phyloP scores from a whole-genome alignment of 768 basidiomycete genomes.

The Lentinula sp. region DNA sequence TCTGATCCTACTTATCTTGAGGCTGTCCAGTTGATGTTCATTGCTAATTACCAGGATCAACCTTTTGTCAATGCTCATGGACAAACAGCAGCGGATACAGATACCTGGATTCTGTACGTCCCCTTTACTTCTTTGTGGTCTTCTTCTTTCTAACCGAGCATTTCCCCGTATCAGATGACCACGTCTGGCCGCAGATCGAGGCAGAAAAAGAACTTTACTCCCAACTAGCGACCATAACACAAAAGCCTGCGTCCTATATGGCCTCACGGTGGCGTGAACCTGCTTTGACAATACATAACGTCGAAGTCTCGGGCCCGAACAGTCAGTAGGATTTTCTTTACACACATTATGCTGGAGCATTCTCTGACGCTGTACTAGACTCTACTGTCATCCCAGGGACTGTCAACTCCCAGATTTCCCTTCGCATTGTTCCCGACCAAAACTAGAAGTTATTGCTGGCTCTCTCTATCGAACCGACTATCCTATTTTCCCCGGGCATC shows the following conservation, averaged over 20 bases:
- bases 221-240: conserved; percentile 62
- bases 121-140: not conserved
- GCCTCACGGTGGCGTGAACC: conserved; percentile 86
- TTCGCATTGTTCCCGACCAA: conserved; percentile 93
- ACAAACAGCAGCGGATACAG: conserved; percentile 50
- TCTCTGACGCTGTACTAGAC: conserved; percentile 34
- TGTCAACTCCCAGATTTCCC: conserved; percentile 77
- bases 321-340: conserved; percentile 39
- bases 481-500: not conserved
- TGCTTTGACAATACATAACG: conserved; percentile 81
- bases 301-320: conserved; percentile 76
- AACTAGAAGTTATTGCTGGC: conserved; percentile 60
- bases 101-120: conserved; percentile 77
- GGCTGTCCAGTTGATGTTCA: not conserved
- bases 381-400: conserved; percentile 84
- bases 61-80: conserved; percentile 65
- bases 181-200: conserved; percentile 61
- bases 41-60: conserved; percentile 49
- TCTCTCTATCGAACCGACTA: conserved; percentile 30
- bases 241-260: conserved; percentile 60
- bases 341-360: not conserved
- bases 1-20: not conserved
- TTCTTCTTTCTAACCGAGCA: not conserved
- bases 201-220: conserved; percentile 67
- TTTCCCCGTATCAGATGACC: conserved; percentile 47